A percentile compares a stretch with the other conserved stretches of the same genome.
These are phyloP conservation scores for Aspergillus ostianus DNA, from an alignment of 495 filamentous ascomycete genomes.

Conservation along the genomic window DNA sequence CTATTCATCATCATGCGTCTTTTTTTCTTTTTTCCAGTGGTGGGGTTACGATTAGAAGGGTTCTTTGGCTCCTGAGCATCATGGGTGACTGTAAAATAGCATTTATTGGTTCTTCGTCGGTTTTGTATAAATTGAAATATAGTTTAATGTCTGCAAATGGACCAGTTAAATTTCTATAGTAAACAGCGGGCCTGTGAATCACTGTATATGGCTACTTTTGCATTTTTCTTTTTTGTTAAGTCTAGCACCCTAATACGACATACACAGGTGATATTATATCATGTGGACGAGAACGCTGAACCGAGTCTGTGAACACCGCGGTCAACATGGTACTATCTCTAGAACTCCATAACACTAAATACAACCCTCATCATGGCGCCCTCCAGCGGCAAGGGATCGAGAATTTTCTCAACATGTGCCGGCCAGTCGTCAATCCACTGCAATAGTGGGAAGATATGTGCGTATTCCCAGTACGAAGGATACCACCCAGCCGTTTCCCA, in stretches of 20 bases:
- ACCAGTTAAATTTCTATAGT: neutral
- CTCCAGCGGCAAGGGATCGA: conserved; percentile 27
- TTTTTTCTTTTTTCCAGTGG: conserved; percentile 12
- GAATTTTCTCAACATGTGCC: conserved; percentile 23
- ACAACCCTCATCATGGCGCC: conserved; percentile 25
- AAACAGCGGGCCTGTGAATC: too few species aligned
- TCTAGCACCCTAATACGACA: too few species aligned
- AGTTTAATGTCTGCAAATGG: conserved; percentile 10
- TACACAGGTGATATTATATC: too few species aligned
- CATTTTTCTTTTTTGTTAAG: too few species aligned
- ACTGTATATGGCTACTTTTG: too few species aligned
- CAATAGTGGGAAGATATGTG: conserved; percentile 26
- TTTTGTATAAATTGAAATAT: conserved; percentile 40
- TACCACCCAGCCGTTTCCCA: conserved; percentile 51
- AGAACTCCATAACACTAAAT: conserved; percentile 26
- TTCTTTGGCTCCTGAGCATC: conserved; percentile 17
- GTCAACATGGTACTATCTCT: neutral
- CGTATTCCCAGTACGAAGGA: conserved; percentile 51
- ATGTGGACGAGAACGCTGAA: too few species aligned
- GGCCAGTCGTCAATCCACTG: conserved; percentile 28
- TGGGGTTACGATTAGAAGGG: conserved; percentile 7
- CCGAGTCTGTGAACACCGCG: too few species aligned
- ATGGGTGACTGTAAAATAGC: conserved; percentile 45
- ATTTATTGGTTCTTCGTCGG: conserved; percentile 29
- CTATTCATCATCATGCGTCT: conserved; percentile 13